These are phyloP conservation scores for Salmacisia buchloeana DNA, from an alignment of 1,284 basidiomycete genomes.

Conservation along the genomic window DNA sequence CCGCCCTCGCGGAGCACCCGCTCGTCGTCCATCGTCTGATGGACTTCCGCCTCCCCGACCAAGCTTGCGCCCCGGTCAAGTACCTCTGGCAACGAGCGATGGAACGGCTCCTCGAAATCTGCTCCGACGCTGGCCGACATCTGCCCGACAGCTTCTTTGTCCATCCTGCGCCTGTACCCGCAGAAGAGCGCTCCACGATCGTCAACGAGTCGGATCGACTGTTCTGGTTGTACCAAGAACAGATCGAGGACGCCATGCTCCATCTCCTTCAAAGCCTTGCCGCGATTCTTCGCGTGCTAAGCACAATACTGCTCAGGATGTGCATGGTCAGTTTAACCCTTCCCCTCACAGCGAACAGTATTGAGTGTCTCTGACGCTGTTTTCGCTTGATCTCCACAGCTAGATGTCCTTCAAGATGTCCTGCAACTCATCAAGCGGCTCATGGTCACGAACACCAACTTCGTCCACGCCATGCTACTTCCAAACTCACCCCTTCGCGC, in stretches of 20 bases:
- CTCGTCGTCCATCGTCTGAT: neutral
- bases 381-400: neutral
- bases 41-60: neutral
- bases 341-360: neutral
- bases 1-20: neutral
- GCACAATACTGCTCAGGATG: neutral
- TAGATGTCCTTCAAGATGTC: neutral
- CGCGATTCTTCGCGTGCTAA: neutral
- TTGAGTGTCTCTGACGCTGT: neutral
- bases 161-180: neutral
- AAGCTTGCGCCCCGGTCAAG: neutral
- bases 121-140: neutral
- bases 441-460: neutral
- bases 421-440: neutral
- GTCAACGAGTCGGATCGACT: neutral
- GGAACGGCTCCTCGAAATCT: neutral
- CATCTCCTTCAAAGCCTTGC: slow-evolving; percentile 1
- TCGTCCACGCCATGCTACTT: neutral
- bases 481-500: neutral
- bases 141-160: neutral
- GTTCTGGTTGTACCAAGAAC: slow-evolving; percentile 6
- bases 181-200: neutral
- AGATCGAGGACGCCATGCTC: slow-evolving; percentile 8
- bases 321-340: neutral
- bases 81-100: neutral